Percentiles rank a stretch among this genome's conserved stretches.
These are phyloP conservation scores for Mycogone perniciosa DNA, from an alignment of 2,329 filamentous ascomycete genomes.

Conservation along the genomic window DNA sequence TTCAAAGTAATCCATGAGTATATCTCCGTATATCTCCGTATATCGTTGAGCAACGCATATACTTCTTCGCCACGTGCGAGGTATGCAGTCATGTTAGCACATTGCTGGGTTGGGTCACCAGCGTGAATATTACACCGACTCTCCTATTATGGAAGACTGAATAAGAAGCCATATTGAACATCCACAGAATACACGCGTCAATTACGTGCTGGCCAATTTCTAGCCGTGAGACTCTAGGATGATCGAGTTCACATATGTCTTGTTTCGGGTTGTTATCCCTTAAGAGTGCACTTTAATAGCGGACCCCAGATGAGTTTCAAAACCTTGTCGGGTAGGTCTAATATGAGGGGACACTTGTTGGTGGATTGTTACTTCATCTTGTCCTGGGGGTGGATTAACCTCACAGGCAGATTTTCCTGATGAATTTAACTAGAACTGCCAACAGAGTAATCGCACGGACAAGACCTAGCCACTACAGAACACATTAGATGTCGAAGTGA, in stretches of 20 bases:
- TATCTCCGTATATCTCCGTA: neutral
- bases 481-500: too few species aligned
- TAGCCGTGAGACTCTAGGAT: neutral
- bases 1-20: neutral
- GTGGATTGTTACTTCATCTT: too few species aligned
- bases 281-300: neutral
- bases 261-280: neutral
- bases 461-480: too few species aligned
- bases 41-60: neutral
- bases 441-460: too few species aligned
- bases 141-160: neutral
- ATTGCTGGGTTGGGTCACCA: neutral
- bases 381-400: too few species aligned
- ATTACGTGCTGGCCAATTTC: neutral
- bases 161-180: neutral
- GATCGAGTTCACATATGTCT: neutral
- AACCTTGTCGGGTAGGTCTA: too few species aligned
- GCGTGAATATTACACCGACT: neutral
- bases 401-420: too few species aligned
- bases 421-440: too few species aligned
- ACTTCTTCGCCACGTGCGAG: neutral
- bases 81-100: neutral
- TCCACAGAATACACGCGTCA: neutral
- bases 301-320: too few species aligned
- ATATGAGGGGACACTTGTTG: too few species aligned